Percentiles rank a stretch among this genome's conserved stretches.
Conservation (phyloP, 2,329 filamentous ascomycete species). For the Colletotrichum spinosum region DNA sequence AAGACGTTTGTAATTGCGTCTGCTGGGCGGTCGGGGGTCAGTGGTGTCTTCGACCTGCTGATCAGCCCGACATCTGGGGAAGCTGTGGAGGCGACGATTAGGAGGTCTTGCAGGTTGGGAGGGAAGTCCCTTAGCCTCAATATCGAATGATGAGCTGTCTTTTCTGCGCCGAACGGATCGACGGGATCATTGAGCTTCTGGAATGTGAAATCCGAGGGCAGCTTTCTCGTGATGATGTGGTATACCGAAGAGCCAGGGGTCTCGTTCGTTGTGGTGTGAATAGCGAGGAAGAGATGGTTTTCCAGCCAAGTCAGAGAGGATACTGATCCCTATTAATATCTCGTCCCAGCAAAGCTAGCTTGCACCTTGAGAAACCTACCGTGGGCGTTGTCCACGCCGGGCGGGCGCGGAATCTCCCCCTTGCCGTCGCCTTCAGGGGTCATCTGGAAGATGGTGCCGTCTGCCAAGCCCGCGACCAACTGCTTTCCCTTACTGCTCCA, state of each 20-base stretch:
- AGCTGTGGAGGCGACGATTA: conserved; percentile 85
- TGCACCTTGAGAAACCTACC: conserved; percentile 60
- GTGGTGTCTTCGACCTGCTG: conserved; percentile 75
- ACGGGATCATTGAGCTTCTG: conserved; percentile 82
- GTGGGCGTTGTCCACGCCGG: conserved; percentile 73
- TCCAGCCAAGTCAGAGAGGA: conserved; percentile 89
- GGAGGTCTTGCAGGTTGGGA: conserved; percentile 81
- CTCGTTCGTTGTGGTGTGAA: conserved; percentile 77
- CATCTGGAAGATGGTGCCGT: conserved; percentile 87
- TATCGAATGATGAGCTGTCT: conserved; percentile 80
- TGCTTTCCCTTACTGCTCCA: conserved; percentile 98
- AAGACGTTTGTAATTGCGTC: conserved; percentile 75
- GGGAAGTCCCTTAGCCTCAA: conserved; percentile 83
- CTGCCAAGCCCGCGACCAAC: conserved; percentile 83
- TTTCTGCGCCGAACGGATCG: conserved; percentile 75
- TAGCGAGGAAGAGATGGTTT: conserved; percentile 84
- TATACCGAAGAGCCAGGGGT: conserved; percentile 75
- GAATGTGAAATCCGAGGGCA: conserved; percentile 71
- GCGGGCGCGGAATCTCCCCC: conserved; percentile 82
- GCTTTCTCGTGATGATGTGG: conserved; percentile 80
- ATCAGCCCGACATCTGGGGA: conserved; percentile 84
- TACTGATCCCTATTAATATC: conserved; percentile 60
- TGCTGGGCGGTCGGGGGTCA: conserved; percentile 70
- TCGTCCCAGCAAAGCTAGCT: conserved; percentile 20
- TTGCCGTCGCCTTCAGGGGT: conserved; percentile 83